Base-by-base conservation (phyloP, 176 grass and related monocot genomes). In the Stipa capillata region DNA sequence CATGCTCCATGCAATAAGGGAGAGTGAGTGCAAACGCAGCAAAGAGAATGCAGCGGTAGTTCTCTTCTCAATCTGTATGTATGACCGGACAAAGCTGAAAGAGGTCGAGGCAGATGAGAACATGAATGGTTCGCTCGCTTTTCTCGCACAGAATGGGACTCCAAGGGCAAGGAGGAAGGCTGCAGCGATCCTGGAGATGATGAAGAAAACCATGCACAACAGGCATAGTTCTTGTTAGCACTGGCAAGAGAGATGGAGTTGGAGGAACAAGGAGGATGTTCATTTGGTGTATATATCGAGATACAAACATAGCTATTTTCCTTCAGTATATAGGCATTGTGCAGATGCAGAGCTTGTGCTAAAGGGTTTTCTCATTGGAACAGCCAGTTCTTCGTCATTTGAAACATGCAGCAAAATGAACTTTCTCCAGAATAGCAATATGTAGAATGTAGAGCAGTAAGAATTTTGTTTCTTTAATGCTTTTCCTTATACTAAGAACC, bases 41-140 rank as follows among this genome's bases (percentile, higher is more conserved):
- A 97, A 89, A 68, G 94, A 94, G 84, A 97, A 97, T 58, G 91
- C 94, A 0, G 78, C 70, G 7, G 91, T 91, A 28, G 79, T 97
- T 44, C 89, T 91, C 20, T 86, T 77, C 27, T 34, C 89, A 27
- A 80, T 93, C 55, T 97, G 94, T 60, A 87, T 74, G 74, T 80
- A 85, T 59, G 76, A 97, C 74, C 58, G 81, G 58, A 62, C 53
- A 65, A 91, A 83, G 67, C 59, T 85, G 45, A 91, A 86, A 74
- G 84, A 86, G 73, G 74, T 93, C 2, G 78, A 61, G 8, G 74
- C 84, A 23, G 91, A 97, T 17, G 91, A 97, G 74, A 84, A 80
- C 29, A 59, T 78, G 44, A 89, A 83, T 8, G 59, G 86, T 16
- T 87, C 91, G 8, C 33, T 97, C 57, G 78, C 81, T 73, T 84